These are phyloP conservation scores for Escallonia herrerae DNA, from an alignment of 129 eudicot genomes.

Conservation along the genomic window DNA sequence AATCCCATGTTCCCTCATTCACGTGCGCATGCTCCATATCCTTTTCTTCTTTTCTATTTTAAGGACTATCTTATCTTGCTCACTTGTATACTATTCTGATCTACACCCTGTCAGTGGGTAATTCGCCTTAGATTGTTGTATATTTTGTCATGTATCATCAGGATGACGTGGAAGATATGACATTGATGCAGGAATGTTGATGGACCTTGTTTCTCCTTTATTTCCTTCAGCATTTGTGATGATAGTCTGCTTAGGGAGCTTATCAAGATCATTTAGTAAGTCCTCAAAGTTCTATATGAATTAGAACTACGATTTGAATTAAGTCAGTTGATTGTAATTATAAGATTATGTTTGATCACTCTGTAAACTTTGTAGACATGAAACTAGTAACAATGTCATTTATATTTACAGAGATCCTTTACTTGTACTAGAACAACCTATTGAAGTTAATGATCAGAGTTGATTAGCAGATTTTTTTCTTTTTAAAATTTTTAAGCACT, in stretches of 20 bases:
- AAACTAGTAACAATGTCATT: too few relatives aligned
- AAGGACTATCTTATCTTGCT: not conserved
- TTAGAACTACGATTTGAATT: too few relatives aligned
- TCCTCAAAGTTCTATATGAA: slow-evolving; percentile 2
- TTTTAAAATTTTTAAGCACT: too few relatives aligned
- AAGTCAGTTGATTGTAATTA: too few relatives aligned
- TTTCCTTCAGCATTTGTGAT: slow-evolving; percentile 91
- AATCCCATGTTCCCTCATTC: not conserved
- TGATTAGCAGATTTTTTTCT: too few relatives aligned
- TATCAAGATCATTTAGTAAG: slow-evolving; percentile 99
- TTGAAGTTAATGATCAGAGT: too few relatives aligned
- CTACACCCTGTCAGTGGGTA: slow-evolving; percentile 7
- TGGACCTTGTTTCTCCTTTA: slow-evolving; percentile 97
- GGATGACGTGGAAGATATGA: slow-evolving; percentile 3
- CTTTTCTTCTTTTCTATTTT: not conserved
- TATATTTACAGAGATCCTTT: too few relatives aligned
- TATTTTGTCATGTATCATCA: not conserved
- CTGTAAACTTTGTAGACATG: too few relatives aligned
- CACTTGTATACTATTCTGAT: not conserved
- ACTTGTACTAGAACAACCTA: too few relatives aligned
- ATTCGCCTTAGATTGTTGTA: slow-evolving; percentile 7
- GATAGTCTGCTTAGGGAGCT: slow-evolving; percentile 92
- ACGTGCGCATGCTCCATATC: not conserved
- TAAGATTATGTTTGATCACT: too few relatives aligned
- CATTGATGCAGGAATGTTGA: slow-evolving; percentile 78